Evolutionary conservation across 352 stramenopile species (phyloP).

Genomic region (Blastocystis sp.): DNA sequence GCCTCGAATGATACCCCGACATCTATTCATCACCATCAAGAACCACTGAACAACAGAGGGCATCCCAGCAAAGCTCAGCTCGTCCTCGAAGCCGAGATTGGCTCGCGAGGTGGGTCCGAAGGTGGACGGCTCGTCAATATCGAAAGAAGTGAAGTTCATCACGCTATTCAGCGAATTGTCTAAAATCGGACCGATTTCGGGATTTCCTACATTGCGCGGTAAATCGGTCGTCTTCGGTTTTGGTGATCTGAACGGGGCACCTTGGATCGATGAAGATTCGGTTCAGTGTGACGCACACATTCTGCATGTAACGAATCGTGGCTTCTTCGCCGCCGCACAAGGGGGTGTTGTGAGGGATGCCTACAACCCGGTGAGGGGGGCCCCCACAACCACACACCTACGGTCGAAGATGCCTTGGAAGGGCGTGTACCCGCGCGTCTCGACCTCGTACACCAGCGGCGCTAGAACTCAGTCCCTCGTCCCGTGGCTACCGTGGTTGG

Average conservation of each 20-base stretch:
- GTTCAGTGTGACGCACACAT: conserved; percentile 12
- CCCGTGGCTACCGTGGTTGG: background rate
- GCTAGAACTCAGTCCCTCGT: background rate
- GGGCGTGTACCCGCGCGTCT: conserved; percentile 34
- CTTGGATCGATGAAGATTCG: background rate
- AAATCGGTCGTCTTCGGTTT: background rate
- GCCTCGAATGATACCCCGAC: background rate
- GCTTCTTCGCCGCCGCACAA: background rate
- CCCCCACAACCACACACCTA: background rate
- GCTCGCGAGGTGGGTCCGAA: background rate
- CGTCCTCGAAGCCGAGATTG: background rate
- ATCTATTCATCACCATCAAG: background rate
- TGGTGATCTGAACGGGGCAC: conserved; percentile 11
- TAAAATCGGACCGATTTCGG: background rate
- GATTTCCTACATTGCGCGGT: background rate
- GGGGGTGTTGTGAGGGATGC: background rate
- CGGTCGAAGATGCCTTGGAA: conserved; percentile 46
- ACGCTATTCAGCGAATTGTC: background rate
- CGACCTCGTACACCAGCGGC: conserved; percentile 44
- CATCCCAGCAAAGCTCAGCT: background rate
- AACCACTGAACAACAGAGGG: background rate
- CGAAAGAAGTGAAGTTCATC: background rate
- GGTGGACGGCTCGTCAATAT: background rate
- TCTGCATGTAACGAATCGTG: conserved; percentile 18
- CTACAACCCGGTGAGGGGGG: background rate